phyloP scores from a whole-genome alignment of 345 rosid genomes.

The Combretum micranthum region DNA sequence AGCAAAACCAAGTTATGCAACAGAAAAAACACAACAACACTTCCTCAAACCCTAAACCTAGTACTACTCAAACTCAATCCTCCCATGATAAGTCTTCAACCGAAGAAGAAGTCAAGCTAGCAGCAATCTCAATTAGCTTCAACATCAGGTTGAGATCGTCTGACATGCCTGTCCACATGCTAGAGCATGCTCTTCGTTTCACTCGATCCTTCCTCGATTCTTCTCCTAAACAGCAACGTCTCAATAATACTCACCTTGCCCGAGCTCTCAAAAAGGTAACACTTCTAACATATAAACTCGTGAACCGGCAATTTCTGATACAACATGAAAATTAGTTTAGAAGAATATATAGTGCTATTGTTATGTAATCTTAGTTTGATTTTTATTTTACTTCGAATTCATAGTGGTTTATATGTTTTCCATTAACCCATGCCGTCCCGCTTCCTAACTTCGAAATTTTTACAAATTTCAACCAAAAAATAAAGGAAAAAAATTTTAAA shows the following conservation, averaged over 20 bases:
- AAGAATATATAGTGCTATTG: too few relatives aligned
- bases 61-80: not conserved
- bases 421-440: too few relatives aligned
- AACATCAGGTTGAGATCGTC: constrained; percentile 31
- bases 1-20: not conserved
- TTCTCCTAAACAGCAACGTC: constrained; percentile 12
- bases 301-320: too few relatives aligned
- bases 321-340: too few relatives aligned
- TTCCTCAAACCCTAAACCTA: not conserved
- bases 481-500: too few relatives aligned
- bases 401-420: too few relatives aligned
- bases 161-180: constrained; percentile 34
- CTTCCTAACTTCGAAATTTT: too few relatives aligned
- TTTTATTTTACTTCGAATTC: too few relatives aligned
- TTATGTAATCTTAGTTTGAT: too few relatives aligned
- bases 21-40: not conserved
- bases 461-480: too few relatives aligned
- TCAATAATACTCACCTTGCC: constrained; percentile 28
- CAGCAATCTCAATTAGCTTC: constrained; percentile 29
- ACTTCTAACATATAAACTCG: too few relatives aligned
- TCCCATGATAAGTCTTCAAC: constrained; percentile 8
- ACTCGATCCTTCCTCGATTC: constrained; percentile 26
- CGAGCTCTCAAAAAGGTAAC: constrained; percentile 35
- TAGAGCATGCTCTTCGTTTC: constrained; percentile 29
- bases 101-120: constrained; percentile 25